A percentile compares a stretch with the other conserved stretches of the same genome.
These are phyloP conservation scores for Globisporangium uncinulatum DNA, from an alignment of 352 stramenopile genomes.

Conservation along the genomic window DNA sequence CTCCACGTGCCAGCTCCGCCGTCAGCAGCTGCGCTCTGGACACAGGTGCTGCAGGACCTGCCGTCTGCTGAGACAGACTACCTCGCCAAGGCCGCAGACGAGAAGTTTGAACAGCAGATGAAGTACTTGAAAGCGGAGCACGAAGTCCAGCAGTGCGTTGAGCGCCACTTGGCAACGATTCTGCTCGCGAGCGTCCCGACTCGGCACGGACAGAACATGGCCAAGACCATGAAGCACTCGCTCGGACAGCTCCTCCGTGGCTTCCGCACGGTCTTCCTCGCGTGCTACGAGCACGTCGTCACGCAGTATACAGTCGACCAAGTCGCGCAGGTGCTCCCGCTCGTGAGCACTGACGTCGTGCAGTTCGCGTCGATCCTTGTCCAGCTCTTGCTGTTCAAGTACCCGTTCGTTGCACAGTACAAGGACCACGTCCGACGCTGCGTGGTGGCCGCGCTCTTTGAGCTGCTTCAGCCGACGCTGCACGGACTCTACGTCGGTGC, in stretches of 20 bases:
- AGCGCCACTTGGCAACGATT: constrained; percentile 36
- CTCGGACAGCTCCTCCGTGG: constrained; percentile 39
- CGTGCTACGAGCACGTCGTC: constrained; percentile 28
- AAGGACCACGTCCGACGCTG: constrained; percentile 28
- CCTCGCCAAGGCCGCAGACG: constrained; percentile 40
- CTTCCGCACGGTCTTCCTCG: constrained; percentile 45
- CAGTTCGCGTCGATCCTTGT: constrained; percentile 45
- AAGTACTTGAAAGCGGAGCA: constrained; percentile 39
- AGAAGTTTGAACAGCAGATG: constrained; percentile 56
- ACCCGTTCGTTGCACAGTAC: constrained; percentile 20
- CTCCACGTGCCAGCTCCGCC: constrained; percentile 6
- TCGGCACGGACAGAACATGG: constrained; percentile 35
- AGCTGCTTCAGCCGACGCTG: constrained; percentile 51
- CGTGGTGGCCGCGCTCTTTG: constrained; percentile 55
- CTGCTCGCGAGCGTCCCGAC: constrained; percentile 27
- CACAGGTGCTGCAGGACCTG: constrained; percentile 32
- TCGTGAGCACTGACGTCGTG: constrained; percentile 43
- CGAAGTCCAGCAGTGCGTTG: constrained; percentile 27
- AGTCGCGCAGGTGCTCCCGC: constrained; percentile 25
- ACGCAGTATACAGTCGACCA: constrained; percentile 12
- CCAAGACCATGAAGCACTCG: constrained; percentile 39
- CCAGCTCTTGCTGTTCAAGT: constrained; percentile 58
- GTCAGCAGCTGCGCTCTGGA: constrained; percentile 23
- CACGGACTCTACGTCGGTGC: constrained; percentile 46
- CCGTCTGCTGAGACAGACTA: constrained; percentile 42